phyloP scores from a whole-genome alignment of 148 eudicot species.

The Selenicereus undatus region DNA sequence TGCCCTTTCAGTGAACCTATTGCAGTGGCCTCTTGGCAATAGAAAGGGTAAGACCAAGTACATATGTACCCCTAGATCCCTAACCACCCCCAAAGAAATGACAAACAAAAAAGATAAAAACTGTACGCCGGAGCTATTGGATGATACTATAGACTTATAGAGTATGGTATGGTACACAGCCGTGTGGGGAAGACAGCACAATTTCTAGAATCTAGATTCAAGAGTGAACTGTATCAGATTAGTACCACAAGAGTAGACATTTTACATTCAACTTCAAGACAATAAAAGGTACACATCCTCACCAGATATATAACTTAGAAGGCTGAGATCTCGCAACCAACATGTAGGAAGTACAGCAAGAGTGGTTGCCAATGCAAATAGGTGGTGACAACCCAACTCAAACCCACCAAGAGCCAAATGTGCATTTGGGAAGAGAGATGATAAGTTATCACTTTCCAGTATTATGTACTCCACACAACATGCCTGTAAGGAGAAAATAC shows the following conservation, averaged over 20 bases:
- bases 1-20: not conserved
- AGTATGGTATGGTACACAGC: not conserved
- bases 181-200: not conserved
- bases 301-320: conserved; percentile 91
- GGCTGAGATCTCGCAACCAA: conserved; percentile 76
- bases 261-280: not conserved
- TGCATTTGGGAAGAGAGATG: conserved; percentile 79
- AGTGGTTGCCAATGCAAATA: conserved; percentile 65
- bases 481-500: conserved; percentile 44
- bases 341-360: conserved; percentile 87
- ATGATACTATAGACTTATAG: too few species aligned
- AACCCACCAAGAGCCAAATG: conserved; percentile 46
- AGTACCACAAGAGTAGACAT: too few species aligned
- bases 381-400: conserved; percentile 46
- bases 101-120: not conserved
- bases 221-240: too few species aligned
- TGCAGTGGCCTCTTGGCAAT: not conserved
- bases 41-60: not conserved
- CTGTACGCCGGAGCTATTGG: not conserved
- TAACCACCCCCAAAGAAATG: too few species aligned
- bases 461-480: conserved; percentile 83
- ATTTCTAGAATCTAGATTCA: not conserved
- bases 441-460: conserved; percentile 87
- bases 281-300: conserved; percentile 17
- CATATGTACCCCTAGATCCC: too few species aligned